Evolutionary conservation across 2,329 filamentous ascomycete genomes (phyloP).

Genomic region (Elsinoe necatrix): DNA sequence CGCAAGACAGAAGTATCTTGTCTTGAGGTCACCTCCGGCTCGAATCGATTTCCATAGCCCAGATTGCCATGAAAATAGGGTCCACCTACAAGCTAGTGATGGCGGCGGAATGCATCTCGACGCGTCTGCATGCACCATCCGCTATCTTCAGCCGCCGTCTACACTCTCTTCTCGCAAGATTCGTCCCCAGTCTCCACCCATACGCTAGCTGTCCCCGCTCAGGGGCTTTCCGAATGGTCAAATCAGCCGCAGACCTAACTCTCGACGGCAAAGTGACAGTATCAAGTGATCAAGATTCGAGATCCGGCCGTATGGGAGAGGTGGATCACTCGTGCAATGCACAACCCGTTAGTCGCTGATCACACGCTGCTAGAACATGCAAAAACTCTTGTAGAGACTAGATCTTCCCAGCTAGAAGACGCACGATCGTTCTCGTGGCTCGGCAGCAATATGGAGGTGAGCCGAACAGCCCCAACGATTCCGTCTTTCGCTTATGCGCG

Average conservation of each 20-base stretch:
- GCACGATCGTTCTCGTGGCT: background rate
- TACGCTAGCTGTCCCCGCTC: background rate
- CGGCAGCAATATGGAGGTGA: background rate
- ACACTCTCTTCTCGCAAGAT: background rate
- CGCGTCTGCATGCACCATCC: background rate
- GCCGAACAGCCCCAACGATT: background rate
- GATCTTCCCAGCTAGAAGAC: background rate
- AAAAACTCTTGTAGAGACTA: background rate
- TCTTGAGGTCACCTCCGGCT: too few relatives aligned
- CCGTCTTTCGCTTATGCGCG: too few relatives aligned
- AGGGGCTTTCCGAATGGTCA: background rate
- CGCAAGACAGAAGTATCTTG: too few relatives aligned
- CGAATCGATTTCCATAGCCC: too few relatives aligned
- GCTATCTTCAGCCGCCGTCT: background rate
- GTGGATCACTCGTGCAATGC: background rate
- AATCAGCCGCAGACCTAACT: background rate
- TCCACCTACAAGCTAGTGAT: background rate
- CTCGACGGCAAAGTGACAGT: background rate
- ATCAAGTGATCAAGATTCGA: background rate
- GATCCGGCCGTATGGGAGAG: background rate
- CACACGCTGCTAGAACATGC: background rate
- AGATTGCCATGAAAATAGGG: too few relatives aligned
- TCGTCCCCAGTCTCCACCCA: background rate
- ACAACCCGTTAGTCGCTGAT: constrained; percentile 1
- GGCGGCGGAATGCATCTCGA: background rate